phyloP scores from a whole-genome alignment of 2,329 filamentous ascomycete species.

The Pyrenophora teres region DNA sequence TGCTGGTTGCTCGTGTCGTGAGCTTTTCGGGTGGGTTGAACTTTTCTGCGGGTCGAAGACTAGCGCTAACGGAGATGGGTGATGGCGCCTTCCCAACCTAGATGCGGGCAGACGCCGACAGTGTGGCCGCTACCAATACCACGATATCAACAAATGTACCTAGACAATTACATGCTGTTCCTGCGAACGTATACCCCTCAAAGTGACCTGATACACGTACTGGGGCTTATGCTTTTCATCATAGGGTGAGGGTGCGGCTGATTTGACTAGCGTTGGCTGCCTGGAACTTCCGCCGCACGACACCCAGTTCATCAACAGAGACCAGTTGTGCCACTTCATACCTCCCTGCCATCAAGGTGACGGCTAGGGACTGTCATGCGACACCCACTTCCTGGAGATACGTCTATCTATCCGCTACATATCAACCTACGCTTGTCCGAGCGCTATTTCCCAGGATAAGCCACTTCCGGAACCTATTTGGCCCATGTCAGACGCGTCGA shows the following conservation, averaged over 20 bases:
- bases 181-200: too few relatives aligned
- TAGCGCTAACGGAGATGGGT: constrained; percentile 15
- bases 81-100: constrained; percentile 12
- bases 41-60: constrained; percentile 28
- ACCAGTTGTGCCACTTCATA: constrained; percentile 10
- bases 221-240: background rate
- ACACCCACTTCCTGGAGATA: constrained; percentile 7
- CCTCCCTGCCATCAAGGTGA: constrained; percentile 20
- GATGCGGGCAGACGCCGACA: constrained; percentile 11
- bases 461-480: constrained; percentile 12
- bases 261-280: constrained; percentile 18
- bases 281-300: constrained; percentile 20
- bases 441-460: constrained; percentile 18
- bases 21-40: constrained; percentile 19
- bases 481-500: constrained; percentile 4
- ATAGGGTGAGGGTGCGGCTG: background rate
- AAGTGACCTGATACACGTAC: too few relatives aligned
- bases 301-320: constrained; percentile 32
- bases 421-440: constrained; percentile 6
- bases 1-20: constrained; percentile 14
- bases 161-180: too few relatives aligned
- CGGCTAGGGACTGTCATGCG: constrained; percentile 22
- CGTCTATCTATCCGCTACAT: constrained; percentile 1
- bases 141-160: background rate
- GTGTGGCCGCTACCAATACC: constrained; percentile 2